Conservation (phyloP, 768 basidiomycete genomes). For the Hysterangium stoloniferum region DNA sequence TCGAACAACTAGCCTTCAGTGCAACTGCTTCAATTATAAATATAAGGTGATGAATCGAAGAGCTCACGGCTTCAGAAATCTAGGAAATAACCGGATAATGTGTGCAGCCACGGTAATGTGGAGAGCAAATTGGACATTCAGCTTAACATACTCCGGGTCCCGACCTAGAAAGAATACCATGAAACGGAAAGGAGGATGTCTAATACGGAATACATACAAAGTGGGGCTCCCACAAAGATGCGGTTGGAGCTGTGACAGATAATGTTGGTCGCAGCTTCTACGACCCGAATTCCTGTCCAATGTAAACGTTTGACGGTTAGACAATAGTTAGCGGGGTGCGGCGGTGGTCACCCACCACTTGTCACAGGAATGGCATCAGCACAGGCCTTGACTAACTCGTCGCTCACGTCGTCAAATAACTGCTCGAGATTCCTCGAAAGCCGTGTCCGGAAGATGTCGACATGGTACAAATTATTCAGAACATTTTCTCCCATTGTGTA, state of each 20-base stretch:
- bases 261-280: too few species aligned
- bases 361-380: conserved; percentile 27
- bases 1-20: not conserved
- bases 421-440: conserved; percentile 31
- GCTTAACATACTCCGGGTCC: conserved; percentile 30
- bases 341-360: conserved; percentile 6
- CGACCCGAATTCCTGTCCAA: not conserved
- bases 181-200: too few species aligned
- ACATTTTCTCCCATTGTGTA: conserved; percentile 32
- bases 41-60: conserved; percentile 15
- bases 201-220: conserved; percentile 35
- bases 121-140: conserved; percentile 30
- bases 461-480: conserved; percentile 24
- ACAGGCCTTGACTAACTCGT: conserved; percentile 39
- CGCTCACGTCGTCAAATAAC: conserved; percentile 32
- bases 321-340: not conserved
- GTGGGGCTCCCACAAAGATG: conserved; percentile 38
- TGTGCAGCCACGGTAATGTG: conserved; percentile 27
- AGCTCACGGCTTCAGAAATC: conserved; percentile 36
- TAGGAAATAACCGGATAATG: conserved; percentile 32
- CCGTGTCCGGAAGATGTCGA: conserved; percentile 21
- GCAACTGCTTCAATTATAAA: not conserved
- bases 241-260: conserved; percentile 34
- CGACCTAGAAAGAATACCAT: conserved; percentile 27
- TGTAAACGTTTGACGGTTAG: not conserved